A percentile compares a stretch with the other conserved stretches of the same genome.
phyloP scores from a whole-genome alignment of 2,329 filamentous ascomycete genomes.

The Chaetomiaceae sp. region DNA sequence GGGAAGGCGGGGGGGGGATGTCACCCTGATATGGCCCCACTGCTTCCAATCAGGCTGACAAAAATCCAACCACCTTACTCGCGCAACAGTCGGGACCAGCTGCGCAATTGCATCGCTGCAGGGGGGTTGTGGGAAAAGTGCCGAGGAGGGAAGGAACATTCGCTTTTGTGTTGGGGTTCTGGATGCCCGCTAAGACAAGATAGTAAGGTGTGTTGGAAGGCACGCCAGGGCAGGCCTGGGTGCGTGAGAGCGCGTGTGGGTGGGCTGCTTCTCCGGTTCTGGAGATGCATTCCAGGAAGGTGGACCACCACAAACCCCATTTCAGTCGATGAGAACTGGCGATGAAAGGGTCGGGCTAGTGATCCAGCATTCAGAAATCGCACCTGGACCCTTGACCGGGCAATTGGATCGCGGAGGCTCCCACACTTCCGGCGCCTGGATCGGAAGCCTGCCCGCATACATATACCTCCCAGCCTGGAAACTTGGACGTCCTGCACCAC shows the following conservation, averaged over 20 bases:
- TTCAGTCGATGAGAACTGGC: background rate
- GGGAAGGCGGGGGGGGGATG: background rate
- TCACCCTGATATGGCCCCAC: background rate
- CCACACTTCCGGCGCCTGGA: too few relatives aligned
- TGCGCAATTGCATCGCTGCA: background rate
- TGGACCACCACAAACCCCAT: background rate
- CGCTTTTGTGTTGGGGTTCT: background rate
- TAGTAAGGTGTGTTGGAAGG: conserved; percentile 5
- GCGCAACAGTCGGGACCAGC: background rate
- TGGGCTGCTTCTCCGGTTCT: background rate
- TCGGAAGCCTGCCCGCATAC: too few relatives aligned
- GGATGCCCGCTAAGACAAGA: conserved; percentile 1
- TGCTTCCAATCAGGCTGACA: background rate
- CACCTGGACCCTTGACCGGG: too few relatives aligned
- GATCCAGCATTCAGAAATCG: too few relatives aligned
- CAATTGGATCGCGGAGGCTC: too few relatives aligned
- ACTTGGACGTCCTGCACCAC: too few relatives aligned
- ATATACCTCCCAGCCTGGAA: too few relatives aligned
- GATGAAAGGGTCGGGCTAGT: too few relatives aligned
- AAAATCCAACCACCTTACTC: conserved; percentile 3
- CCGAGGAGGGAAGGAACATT: conserved; percentile 13
- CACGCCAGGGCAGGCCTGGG: background rate
- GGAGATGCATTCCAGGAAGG: background rate
- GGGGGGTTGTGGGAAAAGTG: background rate
- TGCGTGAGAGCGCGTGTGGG: background rate